Evolutionary conservation across 495 filamentous ascomycete species (phyloP), one percentile per base, ranked within the genome.

Genomic region (Neurospora tetrasperma): DNA sequence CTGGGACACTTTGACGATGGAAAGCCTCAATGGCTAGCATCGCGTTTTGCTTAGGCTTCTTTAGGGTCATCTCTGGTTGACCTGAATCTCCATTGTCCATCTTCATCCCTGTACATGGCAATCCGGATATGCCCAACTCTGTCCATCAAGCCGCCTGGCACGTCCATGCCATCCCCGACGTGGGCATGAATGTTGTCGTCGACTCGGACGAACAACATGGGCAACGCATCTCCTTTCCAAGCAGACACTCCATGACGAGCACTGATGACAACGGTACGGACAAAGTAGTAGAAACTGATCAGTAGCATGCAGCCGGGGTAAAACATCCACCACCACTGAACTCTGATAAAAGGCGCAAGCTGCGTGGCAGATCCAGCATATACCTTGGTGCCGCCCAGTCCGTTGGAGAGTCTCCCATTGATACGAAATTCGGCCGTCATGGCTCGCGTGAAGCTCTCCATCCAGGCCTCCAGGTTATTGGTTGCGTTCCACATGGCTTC

Each of bases 171-270:
- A 46, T 80, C 76, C 1, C 70, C 40, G 10, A 82, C 77, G 18
- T 77, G 78, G 1, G 75, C 78, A 31, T 79, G 75, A 38, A 83
- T 79, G 48, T 73, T 78, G 18, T 75, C 76, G 42, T 82, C 76
- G n/a, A 83, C 79, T 18, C 76, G 73, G 66, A 78, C 82, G 69
- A 83, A 83, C 23, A 82, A 70, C 79, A 83, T 78, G 10, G 82
- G 82, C 71, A 82, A 69, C 1, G 79, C 79, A 42, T 78, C 79
- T n/a, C 76, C 74, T 68, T 82, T 83, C 82, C 80, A 82, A 2
- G 76, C 81, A 42, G 78, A 82, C 9, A 83, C 77, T 6, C 75
- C 78, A 40, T 79, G 78, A 14, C 76, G 74, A 23, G 81, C 78
- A 20, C 78, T 80, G 38, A 75, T 76, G 68, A 73, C 73, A 23